These are phyloP conservation scores for Silene uniflora DNA, from an alignment of 148 eudicot genomes.

Conservation along the genomic window DNA sequence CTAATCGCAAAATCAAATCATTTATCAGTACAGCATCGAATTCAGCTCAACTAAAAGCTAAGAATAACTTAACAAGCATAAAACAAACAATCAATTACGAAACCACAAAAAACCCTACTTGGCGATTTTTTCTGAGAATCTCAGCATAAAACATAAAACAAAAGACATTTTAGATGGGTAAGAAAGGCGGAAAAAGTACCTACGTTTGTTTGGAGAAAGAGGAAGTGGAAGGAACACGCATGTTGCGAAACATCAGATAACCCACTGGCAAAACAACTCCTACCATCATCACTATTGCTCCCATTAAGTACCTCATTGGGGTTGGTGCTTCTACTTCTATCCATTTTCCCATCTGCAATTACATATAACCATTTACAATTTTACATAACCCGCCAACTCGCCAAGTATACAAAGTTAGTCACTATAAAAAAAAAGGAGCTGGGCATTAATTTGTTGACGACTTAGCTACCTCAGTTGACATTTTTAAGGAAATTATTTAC, in stretches of 20 bases:
- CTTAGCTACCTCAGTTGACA: too few species aligned
- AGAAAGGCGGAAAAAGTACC: slow-evolving; percentile 38
- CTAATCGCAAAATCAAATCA: neutral
- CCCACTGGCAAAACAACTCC: slow-evolving; percentile 84
- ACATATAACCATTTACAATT: neutral
- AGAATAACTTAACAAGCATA: neutral
- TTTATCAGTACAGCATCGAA: neutral
- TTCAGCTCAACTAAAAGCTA: neutral
- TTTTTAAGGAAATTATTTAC: too few species aligned
- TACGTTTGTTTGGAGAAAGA: slow-evolving; percentile 95
- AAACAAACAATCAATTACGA: neutral
- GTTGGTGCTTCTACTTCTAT: slow-evolving; percentile 72
- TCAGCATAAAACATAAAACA: neutral
- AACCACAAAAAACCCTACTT: neutral
- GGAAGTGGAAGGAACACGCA: slow-evolving; percentile 69
- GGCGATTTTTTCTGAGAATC: too few species aligned
- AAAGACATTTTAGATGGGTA: too few species aligned
- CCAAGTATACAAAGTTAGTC: too few species aligned
- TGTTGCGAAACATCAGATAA: slow-evolving; percentile 88
- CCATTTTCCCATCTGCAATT: slow-evolving; percentile 35
- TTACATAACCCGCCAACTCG: neutral
- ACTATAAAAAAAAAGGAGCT: too few species aligned
- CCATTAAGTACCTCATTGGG: slow-evolving; percentile 64
- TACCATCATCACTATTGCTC: slow-evolving; percentile 85
- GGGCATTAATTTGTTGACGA: too few species aligned